Percentiles rank a stretch among this genome's conserved stretches.
Evolutionary conservation across 202 grass and related monocot species (phyloP).

Genomic region (Eragrostis tef): DNA sequence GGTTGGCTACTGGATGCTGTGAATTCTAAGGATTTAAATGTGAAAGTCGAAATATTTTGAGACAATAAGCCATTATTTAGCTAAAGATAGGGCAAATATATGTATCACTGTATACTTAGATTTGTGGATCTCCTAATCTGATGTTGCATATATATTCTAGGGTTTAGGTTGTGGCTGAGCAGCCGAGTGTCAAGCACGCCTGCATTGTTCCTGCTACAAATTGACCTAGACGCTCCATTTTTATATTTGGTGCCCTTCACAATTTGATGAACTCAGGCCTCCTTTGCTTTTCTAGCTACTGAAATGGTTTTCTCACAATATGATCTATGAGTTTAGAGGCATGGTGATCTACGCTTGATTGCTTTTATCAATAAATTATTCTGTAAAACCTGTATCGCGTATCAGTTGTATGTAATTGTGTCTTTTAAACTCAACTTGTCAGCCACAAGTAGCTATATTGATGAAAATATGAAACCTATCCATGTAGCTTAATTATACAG

Average conservation of each 20-base stretch:
- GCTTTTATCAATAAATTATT: background rate
- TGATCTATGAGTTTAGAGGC: background rate
- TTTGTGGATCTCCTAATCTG: conserved; percentile 6
- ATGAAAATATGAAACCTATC: background rate
- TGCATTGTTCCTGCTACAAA: conserved; percentile 1
- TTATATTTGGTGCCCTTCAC: background rate
- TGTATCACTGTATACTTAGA: background rate
- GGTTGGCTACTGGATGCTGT: conserved; percentile 12
- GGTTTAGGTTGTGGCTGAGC: conserved; percentile 20
- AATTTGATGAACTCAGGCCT: background rate
- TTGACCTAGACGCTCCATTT: conserved; percentile 10
- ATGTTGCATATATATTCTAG: background rate
- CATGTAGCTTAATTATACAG: background rate
- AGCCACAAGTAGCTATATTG: background rate
- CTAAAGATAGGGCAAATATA: background rate
- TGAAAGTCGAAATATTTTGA: background rate
- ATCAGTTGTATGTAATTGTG: background rate
- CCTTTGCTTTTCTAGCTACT: background rate
- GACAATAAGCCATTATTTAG: background rate
- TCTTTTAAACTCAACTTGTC: background rate
- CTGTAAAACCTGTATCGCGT: background rate
- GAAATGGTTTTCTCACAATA: background rate
- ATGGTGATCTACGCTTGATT: background rate
- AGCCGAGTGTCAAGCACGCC: background rate
- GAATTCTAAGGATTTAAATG: conserved; percentile 32